Conservation (phyloP, 345 rosid genomes). For the Populus euphratica region DNA sequence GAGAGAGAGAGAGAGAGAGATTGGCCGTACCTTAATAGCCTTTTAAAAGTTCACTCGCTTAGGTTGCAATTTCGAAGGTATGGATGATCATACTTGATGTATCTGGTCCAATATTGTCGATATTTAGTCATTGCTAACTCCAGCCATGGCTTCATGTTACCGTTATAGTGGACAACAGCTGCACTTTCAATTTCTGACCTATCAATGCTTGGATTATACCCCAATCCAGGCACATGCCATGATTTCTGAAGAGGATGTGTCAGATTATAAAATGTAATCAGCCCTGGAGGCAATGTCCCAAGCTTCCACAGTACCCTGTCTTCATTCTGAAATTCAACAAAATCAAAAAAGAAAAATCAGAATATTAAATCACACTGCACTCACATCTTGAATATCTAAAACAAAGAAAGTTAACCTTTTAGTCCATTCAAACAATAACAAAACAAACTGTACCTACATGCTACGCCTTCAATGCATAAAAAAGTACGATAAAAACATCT, state of each 20-base stretch:
- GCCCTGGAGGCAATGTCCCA: slow-evolving; percentile 97
- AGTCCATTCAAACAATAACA: neutral
- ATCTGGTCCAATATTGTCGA: slow-evolving; percentile 82
- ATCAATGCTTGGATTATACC: slow-evolving; percentile 88
- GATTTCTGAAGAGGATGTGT: slow-evolving; percentile 83
- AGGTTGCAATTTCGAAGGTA: slow-evolving; percentile 76
- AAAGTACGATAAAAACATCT: neutral
- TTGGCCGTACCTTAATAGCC: slow-evolving; percentile 15
- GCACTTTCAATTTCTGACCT: slow-evolving; percentile 79
- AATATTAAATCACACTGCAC: neutral
- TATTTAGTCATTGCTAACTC: slow-evolving; percentile 96
- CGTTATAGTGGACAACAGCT: slow-evolving; percentile 93
- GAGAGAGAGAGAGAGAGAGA: slow-evolving; percentile 12
- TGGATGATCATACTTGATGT: slow-evolving; percentile 86
- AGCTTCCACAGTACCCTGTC: slow-evolving; percentile 95
- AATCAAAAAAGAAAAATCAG: slow-evolving; percentile 1
- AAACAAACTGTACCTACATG: neutral
- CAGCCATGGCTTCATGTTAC: slow-evolving; percentile 99
- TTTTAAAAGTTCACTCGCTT: slow-evolving; percentile 40
- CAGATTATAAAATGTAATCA: slow-evolving; percentile 86
- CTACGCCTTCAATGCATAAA: neutral
- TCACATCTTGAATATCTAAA: neutral
- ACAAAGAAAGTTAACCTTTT: neutral
- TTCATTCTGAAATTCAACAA: slow-evolving; percentile 60
- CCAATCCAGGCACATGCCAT: slow-evolving; percentile 98